A percentile compares a stretch with the other conserved stretches of the same genome.
These are phyloP conservation scores for Ophiosphaerella narmari DNA, from an alignment of 2,329 filamentous ascomycete species.

Conservation along the genomic window DNA sequence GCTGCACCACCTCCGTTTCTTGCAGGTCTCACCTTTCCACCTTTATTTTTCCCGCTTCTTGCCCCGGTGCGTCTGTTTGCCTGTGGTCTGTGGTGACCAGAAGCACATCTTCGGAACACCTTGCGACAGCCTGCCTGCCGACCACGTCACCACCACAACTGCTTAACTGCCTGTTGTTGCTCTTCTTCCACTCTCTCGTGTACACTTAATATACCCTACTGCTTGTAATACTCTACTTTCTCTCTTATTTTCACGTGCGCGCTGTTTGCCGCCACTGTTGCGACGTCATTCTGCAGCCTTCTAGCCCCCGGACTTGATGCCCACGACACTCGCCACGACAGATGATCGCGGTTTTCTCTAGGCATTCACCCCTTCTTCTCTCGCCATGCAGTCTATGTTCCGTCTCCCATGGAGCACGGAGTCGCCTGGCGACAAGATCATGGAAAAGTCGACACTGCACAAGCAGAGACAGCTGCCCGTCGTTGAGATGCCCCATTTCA, in stretches of 20 bases:
- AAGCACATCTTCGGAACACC: conserved; percentile 34
- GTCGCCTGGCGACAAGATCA: conserved; percentile 49
- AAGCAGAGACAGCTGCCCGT: conserved; percentile 51
- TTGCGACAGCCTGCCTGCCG: conserved; percentile 15
- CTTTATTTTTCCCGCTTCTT: conserved; percentile 25
- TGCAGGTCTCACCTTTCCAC: conserved; percentile 17
- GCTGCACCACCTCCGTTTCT: conserved; percentile 28
- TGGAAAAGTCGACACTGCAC: conserved; percentile 49
- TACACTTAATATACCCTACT: conserved; percentile 35
- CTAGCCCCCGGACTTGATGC: conserved; percentile 36
- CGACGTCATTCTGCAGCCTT: conserved; percentile 39
- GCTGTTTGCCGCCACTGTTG: conserved; percentile 27
- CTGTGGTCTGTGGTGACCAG: conserved; percentile 30
- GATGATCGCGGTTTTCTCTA: conserved; percentile 46
- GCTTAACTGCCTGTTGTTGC: conserved; percentile 36
- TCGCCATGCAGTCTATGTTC: conserved; percentile 57
- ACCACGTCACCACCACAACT: conserved; percentile 37
- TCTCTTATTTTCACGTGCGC: conserved; percentile 18
- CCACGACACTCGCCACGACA: conserved; percentile 40
- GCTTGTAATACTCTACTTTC: conserved; percentile 36
- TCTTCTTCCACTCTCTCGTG: conserved; percentile 42
- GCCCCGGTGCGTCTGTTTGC: conserved; percentile 21
- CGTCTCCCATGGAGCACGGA: conserved; percentile 55
- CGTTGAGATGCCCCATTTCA: conserved; percentile 51
- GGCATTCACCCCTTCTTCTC: conserved; percentile 43